Base-by-base conservation (phyloP, 208 protist genomes). In the Sergeia podlipaevii region DNA sequence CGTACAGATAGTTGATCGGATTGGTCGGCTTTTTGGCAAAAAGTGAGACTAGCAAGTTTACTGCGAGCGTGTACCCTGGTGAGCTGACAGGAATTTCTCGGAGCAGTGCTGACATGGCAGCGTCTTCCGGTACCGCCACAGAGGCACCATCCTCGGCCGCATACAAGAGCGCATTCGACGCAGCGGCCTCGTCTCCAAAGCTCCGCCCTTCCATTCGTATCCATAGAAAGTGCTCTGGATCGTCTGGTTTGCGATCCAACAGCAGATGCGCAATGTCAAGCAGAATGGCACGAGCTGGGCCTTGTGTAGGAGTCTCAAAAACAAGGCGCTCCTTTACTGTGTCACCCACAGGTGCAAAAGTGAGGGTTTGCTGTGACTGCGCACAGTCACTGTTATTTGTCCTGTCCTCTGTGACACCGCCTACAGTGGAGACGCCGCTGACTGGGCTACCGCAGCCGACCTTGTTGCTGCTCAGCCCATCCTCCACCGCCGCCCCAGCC, bases 1-100 rank as follows among this genome's bases (percentile, higher is more conserved):
- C 59, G 54, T 76, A 80, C 28, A 90, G 70, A 68, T 82, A 90
- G 52, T 66, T 78, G 43, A 86, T 74, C 15, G 82, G 77, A 27
- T 77, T 55, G 1, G 65, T 57, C 32, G 82, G 82, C 55, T 85
- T 85, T 44, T 76, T 79, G 3, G 73, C 71, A 28, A 90, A 81
- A 24, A 86, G 55, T 11, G 53, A n/a, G n/a, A 70, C 60, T 4
- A 90, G 28, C 24, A 84, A 17, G 43, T 52, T 62, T 3, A 49
- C 61, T 10, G 65, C 70, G 33, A 86, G 49, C 17, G 39, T 49
- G 68, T 85, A 87, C 6, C 68, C 70, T 0, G 78, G 73, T 2
- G 66, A 73, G 13, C 48, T 46, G 10, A 57, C 36, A 1, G 74
- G 73, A 8, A 91, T 63, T 17, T 79, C 75, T 23, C 66, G 55